Percentiles rank a stretch among this genome's conserved stretches.
Conservation (phyloP, 495 filamentous ascomycete species). For the Recurvomyces mirabilis region DNA sequence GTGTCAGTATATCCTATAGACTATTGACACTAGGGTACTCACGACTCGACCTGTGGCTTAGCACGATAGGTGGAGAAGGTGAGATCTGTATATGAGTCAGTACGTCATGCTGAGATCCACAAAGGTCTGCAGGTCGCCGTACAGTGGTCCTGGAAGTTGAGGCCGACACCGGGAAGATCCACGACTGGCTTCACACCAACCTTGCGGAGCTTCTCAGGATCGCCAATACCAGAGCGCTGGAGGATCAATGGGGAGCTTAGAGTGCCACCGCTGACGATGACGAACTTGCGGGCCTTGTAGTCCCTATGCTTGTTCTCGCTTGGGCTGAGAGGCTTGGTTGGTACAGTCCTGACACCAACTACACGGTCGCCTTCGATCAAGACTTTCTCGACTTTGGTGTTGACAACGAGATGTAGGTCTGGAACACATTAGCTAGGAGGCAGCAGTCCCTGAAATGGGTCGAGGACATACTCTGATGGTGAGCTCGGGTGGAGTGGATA, state of each 20-base stretch:
- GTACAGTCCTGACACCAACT: constrained; percentile 11
- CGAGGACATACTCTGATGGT: constrained; percentile 57
- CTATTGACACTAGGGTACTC: too few relatives aligned
- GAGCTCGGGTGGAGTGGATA: constrained; percentile 31
- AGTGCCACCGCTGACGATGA: constrained; percentile 43
- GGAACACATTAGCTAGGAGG: too few relatives aligned
- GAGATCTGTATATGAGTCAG: constrained; percentile 35
- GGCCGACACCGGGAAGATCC: constrained; percentile 14
- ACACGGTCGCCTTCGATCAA: constrained; percentile 8
- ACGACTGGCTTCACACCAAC: constrained; percentile 30
- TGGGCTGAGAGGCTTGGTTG: constrained; percentile 37
- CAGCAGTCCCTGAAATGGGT: too few relatives aligned
- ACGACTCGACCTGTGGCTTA: constrained; percentile 63
- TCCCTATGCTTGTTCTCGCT: constrained; percentile 21
- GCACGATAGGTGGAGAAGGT: constrained; percentile 66
- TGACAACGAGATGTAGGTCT: constrained; percentile 51
- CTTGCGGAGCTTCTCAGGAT: constrained; percentile 28
- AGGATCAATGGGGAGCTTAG: constrained; percentile 46
- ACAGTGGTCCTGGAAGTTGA: constrained; percentile 33
- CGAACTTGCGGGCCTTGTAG: constrained; percentile 46
- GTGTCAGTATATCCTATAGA: too few relatives aligned
- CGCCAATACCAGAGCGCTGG: constrained; percentile 48
- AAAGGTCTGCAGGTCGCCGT: constrained; percentile 73
- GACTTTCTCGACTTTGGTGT: constrained; percentile 70
- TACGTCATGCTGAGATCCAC: constrained; percentile 31